These are phyloP conservation scores for Apiospora kogelbergensis DNA, from an alignment of 2,329 filamentous ascomycete species.

Conservation along the genomic window DNA sequence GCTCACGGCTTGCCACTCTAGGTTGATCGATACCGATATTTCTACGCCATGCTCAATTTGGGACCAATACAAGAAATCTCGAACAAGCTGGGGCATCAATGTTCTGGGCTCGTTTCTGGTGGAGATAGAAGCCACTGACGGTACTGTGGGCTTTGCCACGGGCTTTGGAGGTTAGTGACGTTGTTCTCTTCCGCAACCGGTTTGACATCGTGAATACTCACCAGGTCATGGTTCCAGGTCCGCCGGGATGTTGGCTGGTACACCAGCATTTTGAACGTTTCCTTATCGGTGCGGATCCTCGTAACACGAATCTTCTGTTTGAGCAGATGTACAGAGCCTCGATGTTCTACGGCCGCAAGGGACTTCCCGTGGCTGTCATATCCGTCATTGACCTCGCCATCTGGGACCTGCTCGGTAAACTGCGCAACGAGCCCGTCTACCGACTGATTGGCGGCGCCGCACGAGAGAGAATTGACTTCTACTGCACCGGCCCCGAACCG, in stretches of 20 bases:
- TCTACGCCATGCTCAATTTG: constrained; percentile 90
- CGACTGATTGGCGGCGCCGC: constrained; percentile 92
- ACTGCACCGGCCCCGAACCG: constrained; percentile 90
- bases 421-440: constrained; percentile 91
- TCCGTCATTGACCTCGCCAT: constrained; percentile 91
- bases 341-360: constrained; percentile 96
- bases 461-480: constrained; percentile 80
- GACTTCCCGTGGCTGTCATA: constrained; percentile 85
- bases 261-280: constrained; percentile 94
- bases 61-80: constrained; percentile 82
- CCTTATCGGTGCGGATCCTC: constrained; percentile 82
- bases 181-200: neutral
- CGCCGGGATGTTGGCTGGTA: constrained; percentile 90
- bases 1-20: constrained; percentile 35
- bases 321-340: constrained; percentile 96
- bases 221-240: constrained; percentile 46
- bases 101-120: constrained; percentile 90
- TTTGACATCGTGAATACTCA: neutral
- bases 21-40: constrained; percentile 90
- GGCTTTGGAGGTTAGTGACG: constrained; percentile 73
- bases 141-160: constrained; percentile 91
- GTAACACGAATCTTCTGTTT: constrained; percentile 88
- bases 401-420: constrained; percentile 90
- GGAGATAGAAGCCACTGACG: constrained; percentile 85
- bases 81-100: constrained; percentile 95